Evolutionary conservation across 78 protist species (phyloP).

Genomic region (Polysphondylium violaceum): DNA sequence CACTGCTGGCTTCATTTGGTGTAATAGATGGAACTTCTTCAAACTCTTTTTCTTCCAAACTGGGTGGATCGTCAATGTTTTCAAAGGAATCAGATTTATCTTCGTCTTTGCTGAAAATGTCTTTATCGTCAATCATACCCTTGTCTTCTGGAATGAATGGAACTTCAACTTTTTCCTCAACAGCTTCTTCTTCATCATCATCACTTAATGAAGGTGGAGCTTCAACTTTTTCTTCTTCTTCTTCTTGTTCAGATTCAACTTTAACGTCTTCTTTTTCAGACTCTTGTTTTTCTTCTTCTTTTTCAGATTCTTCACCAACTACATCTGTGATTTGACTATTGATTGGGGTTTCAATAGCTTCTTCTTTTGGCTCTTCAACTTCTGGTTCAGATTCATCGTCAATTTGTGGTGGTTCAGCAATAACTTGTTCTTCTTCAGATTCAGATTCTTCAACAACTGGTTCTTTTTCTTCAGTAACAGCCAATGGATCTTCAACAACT

Average conservation of each 20-base stretch:
- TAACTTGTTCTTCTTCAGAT: not conserved
- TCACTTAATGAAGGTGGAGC: constrained; percentile 1
- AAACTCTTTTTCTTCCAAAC: constrained; percentile 3
- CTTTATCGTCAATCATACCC: not conserved
- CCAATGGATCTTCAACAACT: no score
- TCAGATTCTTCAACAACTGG: not conserved
- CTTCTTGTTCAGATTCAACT: not conserved
- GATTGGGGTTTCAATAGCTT: constrained; percentile 1
- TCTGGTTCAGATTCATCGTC: constrained; percentile 1
- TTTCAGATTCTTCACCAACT: not conserved
- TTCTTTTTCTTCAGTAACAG: not conserved
- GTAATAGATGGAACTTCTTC: constrained; percentile 30
- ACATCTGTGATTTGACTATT: not conserved
- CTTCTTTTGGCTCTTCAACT: constrained; percentile 1
- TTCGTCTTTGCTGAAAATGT: constrained; percentile 10
- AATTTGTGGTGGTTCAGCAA: constrained; percentile 1
- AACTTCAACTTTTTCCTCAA: not conserved
- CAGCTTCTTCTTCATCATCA: constrained; percentile 1
- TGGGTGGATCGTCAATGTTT: not conserved
- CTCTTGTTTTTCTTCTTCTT: not conserved
- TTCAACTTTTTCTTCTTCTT: not conserved
- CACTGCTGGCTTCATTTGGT: constrained; percentile 42
- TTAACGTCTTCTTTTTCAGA: not conserved
- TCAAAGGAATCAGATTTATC: not conserved
- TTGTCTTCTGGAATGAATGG: constrained; percentile 1